Base-by-base conservation (phyloP, 2,329 filamentous ascomycete species). In the Pestalotiopsis sp. region DNA sequence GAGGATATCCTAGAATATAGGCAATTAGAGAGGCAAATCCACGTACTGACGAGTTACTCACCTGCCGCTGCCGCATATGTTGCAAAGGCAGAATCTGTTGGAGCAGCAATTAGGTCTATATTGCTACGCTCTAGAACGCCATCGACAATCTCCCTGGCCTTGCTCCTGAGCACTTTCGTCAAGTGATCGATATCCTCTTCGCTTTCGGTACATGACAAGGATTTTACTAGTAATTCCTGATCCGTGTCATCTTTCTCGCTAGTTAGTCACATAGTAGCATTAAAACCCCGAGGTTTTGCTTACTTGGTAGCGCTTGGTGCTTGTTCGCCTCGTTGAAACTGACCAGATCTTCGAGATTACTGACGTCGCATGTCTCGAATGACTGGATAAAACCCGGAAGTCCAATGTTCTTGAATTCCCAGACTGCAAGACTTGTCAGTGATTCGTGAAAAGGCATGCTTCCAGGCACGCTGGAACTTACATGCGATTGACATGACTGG, bases 401-500 rank as follows among this genome's bases (percentile, higher is more conserved):
- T 1, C 65, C 65, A 9, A 65, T 13, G 38, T 60, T n/a, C 20
- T 66, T 66, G 24, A 68, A 68, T 4, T 68, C 61, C 64, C 55
- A 67, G 22, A 60, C 65, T 67, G 35, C 10, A n/a, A 39, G 20
- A n/a, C 3, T n/a, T 17, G 2, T 4, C n/a, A 1, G n/a, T 2
- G 11, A 4, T 58, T 7, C 2, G 1, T 2, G 13, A 1, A 24
- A 6, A 13, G 2, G 24, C 11, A 9, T 9, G 2, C 30, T 2
- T 35, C 1, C 14, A 10, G 30, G 7, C 13, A 61, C 9, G 26
- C 0, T 55, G 4, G 2, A 20, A 30, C 67, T 39, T 44, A 68
- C 67, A 68, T 4, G 67, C 67, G 10, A 68, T 66, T 3, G 67
- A 48, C 57, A 59, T 68, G n/a, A 68, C 64, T 2, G 64, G 44